These are phyloP conservation scores for Calonectria pseudoturangicola DNA, from an alignment of 2,329 filamentous ascomycete genomes.

Conservation along the genomic window DNA sequence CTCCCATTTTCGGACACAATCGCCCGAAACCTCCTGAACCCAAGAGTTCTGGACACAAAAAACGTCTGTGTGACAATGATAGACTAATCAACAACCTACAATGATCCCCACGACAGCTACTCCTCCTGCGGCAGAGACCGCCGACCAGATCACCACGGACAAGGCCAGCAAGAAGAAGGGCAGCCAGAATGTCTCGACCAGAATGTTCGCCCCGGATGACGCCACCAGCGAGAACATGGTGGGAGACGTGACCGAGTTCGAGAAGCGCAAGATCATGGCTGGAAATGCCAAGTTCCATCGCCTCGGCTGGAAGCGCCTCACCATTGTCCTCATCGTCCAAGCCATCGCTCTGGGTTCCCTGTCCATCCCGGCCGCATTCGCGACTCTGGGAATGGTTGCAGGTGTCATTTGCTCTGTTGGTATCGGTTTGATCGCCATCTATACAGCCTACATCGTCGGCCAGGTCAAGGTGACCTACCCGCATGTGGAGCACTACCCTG, in stretches of 20 bases:
- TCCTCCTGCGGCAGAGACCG: slow-evolving; percentile 36
- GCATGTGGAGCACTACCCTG: slow-evolving; percentile 76
- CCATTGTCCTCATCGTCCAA: slow-evolving; percentile 46
- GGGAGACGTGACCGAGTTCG: slow-evolving; percentile 45
- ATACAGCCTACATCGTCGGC: slow-evolving; percentile 62
- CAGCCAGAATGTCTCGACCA: slow-evolving; percentile 17
- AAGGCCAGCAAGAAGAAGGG: slow-evolving; percentile 18
- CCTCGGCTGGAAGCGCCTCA: slow-evolving; percentile 47
- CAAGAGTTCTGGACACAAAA: slow-evolving; percentile 31
- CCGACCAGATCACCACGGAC: slow-evolving; percentile 27
- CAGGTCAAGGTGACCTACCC: slow-evolving; percentile 66
- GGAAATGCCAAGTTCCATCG: slow-evolving; percentile 47
- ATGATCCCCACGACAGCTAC: slow-evolving; percentile 40
- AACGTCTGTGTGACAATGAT: slow-evolving; percentile 41
- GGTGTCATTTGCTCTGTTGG: slow-evolving; percentile 59
- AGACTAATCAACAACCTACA: slow-evolving; percentile 38
- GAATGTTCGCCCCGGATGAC: slow-evolving; percentile 27
- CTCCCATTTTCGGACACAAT: neutral
- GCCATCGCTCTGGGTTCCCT: slow-evolving; percentile 48
- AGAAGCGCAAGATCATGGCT: slow-evolving; percentile 45
- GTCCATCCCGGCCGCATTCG: slow-evolving; percentile 47
- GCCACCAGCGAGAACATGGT: slow-evolving; percentile 41
- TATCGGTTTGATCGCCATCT: slow-evolving; percentile 62
- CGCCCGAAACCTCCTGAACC: slow-evolving; percentile 8
- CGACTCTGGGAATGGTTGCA: slow-evolving; percentile 52